Conservation (phyloP, 352 stramenopile species). For the Phytophthora sansomeana region DNA sequence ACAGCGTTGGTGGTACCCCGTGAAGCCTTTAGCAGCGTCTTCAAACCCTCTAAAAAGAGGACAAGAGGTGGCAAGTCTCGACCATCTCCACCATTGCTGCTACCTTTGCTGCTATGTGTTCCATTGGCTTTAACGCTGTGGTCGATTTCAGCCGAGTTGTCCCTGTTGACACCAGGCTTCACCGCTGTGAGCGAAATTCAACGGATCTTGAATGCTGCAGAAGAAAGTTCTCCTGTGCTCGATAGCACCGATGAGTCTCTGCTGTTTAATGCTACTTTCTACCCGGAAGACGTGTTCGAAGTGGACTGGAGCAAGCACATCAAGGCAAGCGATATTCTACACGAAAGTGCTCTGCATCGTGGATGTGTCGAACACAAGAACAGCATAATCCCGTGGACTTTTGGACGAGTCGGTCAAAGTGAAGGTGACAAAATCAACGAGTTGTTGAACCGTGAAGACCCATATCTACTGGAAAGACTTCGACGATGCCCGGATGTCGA, state of each 20-base stretch:
- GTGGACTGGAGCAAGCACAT: slow-evolving; percentile 40
- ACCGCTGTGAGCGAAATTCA: slow-evolving; percentile 13
- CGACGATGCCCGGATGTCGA: slow-evolving; percentile 61
- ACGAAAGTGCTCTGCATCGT: slow-evolving; percentile 47
- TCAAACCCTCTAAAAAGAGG: slow-evolving; percentile 6
- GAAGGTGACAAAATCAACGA: slow-evolving; percentile 7
- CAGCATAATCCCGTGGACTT: slow-evolving; percentile 51
- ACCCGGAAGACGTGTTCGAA: slow-evolving; percentile 41
- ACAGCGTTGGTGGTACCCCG: slow-evolving; percentile 19
- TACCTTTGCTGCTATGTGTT: slow-evolving; percentile 24
- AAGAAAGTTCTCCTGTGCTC: slow-evolving; percentile 20
- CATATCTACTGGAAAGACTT: slow-evolving; percentile 52
- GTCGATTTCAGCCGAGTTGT: slow-evolving; percentile 24
- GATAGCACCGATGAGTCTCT: slow-evolving; percentile 14
- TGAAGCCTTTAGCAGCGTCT: slow-evolving; percentile 1
- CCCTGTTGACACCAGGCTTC: slow-evolving; percentile 10
- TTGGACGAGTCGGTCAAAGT: slow-evolving; percentile 43
- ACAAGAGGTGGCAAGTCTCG: slow-evolving; percentile 2
- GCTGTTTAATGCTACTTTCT: slow-evolving; percentile 42
- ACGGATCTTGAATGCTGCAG: slow-evolving; percentile 27
- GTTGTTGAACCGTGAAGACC: slow-evolving; percentile 40
- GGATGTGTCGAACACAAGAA: slow-evolving; percentile 52
- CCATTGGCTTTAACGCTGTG: slow-evolving; percentile 23
- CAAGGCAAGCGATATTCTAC: slow-evolving; percentile 40
- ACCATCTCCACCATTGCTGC: slow-evolving; percentile 6